These are phyloP conservation scores for Margaritispora aquatica DNA, from an alignment of 495 filamentous ascomycete genomes.

Conservation along the genomic window DNA sequence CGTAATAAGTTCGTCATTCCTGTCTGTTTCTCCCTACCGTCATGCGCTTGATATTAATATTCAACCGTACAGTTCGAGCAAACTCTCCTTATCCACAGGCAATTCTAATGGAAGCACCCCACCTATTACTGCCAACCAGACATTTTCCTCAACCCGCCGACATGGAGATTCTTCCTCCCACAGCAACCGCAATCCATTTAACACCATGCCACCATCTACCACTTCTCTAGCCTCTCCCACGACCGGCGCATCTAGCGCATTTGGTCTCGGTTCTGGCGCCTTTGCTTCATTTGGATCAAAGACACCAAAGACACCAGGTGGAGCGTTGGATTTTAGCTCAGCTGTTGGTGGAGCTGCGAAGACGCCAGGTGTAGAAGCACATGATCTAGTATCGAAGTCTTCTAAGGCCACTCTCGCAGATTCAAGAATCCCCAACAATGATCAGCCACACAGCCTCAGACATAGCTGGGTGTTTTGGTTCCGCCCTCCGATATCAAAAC, in stretches of 20 bases:
- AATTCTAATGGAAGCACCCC: conserved; percentile 38
- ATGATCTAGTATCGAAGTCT: conserved; percentile 39
- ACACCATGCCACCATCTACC: conserved; percentile 64
- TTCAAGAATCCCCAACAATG: conserved; percentile 31
- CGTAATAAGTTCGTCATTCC: conserved; percentile 72
- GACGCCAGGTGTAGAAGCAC: conserved; percentile 50
- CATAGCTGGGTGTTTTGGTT: conserved; percentile 97
- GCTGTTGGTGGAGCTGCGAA: conserved; percentile 59
- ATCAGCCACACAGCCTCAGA: conserved; percentile 59
- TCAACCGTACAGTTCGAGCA: conserved; percentile 56
- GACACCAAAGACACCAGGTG: conserved; percentile 82
- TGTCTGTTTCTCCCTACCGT: background rate
- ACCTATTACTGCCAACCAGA: conserved; percentile 54
- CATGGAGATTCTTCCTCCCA: conserved; percentile 72
- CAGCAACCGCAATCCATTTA: conserved; percentile 79
- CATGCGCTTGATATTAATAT: conserved; percentile 11
- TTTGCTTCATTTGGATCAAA: conserved; percentile 95
- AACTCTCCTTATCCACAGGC: conserved; percentile 81
- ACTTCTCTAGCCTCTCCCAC: conserved; percentile 77
- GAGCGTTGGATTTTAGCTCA: conserved; percentile 64
- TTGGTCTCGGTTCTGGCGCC: conserved; percentile 88
- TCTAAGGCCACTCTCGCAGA: conserved; percentile 33
- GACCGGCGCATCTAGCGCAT: conserved; percentile 80
- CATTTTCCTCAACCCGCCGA: conserved; percentile 50
- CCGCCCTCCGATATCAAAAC: conserved; percentile 85